phyloP scores from a whole-genome alignment of 176 grass and related monocot species.

The Ensete ventricosum region DNA sequence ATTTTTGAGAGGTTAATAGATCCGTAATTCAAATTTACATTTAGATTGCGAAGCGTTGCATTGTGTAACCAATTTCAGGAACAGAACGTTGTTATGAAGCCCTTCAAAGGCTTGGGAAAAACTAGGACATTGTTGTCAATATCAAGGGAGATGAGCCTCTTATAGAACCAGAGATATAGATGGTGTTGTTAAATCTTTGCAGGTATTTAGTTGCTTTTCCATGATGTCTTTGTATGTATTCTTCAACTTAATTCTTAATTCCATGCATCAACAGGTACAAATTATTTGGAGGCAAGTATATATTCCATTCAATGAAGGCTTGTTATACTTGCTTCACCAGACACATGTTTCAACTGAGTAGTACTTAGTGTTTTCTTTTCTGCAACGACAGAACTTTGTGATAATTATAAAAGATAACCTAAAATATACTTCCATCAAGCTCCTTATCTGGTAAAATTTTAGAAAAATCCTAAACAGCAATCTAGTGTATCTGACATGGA shows the following conservation, averaged over 20 bases:
- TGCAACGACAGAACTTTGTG: too few relatives aligned
- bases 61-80: slow-evolving; percentile 26
- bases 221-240: slow-evolving; percentile 16
- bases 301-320: too few relatives aligned
- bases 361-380: too few relatives aligned
- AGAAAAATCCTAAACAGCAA: too few relatives aligned
- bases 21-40: too few relatives aligned
- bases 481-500: too few relatives aligned
- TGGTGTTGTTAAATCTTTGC: slow-evolving; percentile 79
- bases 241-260: background rate
- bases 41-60: background rate
- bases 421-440: too few relatives aligned
- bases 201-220: slow-evolving; percentile 39
- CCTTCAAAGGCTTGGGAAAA: slow-evolving; percentile 50
- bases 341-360: too few relatives aligned
- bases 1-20: background rate
- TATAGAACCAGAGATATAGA: slow-evolving; percentile 93
- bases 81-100: slow-evolving; percentile 85
- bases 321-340: too few relatives aligned
- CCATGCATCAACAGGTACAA: background rate
- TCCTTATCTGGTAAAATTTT: too few relatives aligned
- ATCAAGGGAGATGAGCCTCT: slow-evolving; percentile 92
- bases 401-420: too few relatives aligned
- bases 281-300: too few relatives aligned
- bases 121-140: slow-evolving; percentile 82